phyloP scores from a whole-genome alignment of 2,329 filamentous ascomycete genomes.

The Hymenoscyphus fraxineus region DNA sequence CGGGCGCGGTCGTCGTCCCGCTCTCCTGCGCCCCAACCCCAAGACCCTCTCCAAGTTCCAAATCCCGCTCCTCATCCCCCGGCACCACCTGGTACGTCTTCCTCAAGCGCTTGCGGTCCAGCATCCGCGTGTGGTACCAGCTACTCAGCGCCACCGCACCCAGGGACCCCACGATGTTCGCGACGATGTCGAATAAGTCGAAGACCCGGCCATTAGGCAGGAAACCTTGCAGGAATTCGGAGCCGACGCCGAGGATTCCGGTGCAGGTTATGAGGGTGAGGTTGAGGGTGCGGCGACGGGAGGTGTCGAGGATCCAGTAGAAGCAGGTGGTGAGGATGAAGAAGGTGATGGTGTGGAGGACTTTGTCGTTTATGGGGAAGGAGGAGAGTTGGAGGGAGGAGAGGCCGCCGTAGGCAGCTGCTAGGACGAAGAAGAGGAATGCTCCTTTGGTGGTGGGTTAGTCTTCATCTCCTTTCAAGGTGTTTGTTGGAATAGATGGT shows the following conservation, averaged over 20 bases:
- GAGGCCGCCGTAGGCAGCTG: constrained; percentile 76
- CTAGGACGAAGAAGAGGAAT: constrained; percentile 67
- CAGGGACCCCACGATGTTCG: constrained; percentile 78
- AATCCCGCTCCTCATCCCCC: constrained; percentile 57
- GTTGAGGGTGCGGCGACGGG: constrained; percentile 78
- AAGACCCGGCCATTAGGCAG: constrained; percentile 69
- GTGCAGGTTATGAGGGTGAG: constrained; percentile 80
- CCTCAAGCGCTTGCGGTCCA: constrained; percentile 75
- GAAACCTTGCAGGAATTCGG: constrained; percentile 70
- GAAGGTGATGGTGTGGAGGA: constrained; percentile 82
- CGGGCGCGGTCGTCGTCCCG: constrained; percentile 40
- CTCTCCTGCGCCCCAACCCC: constrained; percentile 55
- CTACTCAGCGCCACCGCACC: constrained; percentile 69
- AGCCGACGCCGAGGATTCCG: constrained; percentile 64
- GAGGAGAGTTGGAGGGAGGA: constrained; percentile 54
- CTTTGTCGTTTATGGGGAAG: constrained; percentile 75
- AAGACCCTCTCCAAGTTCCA: constrained; percentile 68
- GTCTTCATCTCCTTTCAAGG: neutral
- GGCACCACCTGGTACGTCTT: constrained; percentile 70
- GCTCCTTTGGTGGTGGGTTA: constrained; percentile 47
- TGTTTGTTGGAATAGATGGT: constrained; percentile 3
- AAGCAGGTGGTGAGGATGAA: constrained; percentile 83
- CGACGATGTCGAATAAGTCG: constrained; percentile 81
- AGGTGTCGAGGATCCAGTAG: constrained; percentile 96
- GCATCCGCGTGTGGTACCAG: constrained; percentile 94